These are phyloP conservation scores for Alternaria gaisen DNA, from an alignment of 2,329 filamentous ascomycete genomes.

Conservation along the genomic window DNA sequence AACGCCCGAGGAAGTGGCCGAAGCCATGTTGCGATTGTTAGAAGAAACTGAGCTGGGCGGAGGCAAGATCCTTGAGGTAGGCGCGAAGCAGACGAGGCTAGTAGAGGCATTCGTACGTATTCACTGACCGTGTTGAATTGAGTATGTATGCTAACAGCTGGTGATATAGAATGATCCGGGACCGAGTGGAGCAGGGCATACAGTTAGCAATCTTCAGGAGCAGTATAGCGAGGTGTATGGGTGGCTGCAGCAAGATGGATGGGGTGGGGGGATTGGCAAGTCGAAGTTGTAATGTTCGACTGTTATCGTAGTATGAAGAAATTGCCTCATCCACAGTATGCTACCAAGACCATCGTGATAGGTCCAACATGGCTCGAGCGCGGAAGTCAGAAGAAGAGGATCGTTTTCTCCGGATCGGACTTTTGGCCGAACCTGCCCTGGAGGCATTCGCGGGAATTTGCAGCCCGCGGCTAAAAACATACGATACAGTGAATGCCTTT, in stretches of 20 bases:
- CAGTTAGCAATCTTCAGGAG: constrained; percentile 53
- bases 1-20: constrained; percentile 67
- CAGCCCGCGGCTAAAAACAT: not conserved
- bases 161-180: constrained; percentile 59
- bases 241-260: constrained; percentile 58
- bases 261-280: constrained; percentile 59
- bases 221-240: constrained; percentile 61
- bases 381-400: not conserved
- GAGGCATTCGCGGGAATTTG: not conserved
- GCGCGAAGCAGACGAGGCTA: constrained; percentile 59
- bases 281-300: constrained; percentile 10
- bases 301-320: not conserved
- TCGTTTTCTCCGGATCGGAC: not conserved
- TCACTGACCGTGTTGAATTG: not conserved
- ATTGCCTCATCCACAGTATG: not conserved
- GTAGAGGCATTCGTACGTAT: constrained; percentile 54
- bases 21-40: constrained; percentile 65
- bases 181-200: constrained; percentile 59
- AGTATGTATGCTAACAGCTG: not conserved
- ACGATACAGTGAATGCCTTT: not conserved
- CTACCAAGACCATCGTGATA: not conserved
- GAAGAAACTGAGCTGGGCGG: constrained; percentile 60
- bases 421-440: not conserved
- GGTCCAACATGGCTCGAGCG: not conserved
- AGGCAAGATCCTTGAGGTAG: constrained; percentile 64